Conservation (phyloP, 345 rosid species). For the Aethionema arabicum region DNA sequence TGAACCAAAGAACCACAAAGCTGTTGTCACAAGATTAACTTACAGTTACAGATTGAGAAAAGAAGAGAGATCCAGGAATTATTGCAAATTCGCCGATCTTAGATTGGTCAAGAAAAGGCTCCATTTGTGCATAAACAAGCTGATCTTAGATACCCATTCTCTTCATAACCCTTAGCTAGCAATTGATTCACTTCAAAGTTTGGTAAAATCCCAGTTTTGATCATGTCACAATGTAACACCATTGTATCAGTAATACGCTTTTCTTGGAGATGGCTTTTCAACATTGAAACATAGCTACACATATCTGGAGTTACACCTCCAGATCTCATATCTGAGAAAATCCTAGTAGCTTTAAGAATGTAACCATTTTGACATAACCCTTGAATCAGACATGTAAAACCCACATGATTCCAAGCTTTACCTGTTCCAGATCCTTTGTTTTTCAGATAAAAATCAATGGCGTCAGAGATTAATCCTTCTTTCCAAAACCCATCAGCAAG, state of each 20-base stretch:
- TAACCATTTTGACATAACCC: constrained; percentile 55
- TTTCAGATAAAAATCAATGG: constrained; percentile 45
- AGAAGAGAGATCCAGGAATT: background rate
- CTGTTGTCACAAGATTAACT: background rate
- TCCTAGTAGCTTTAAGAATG: constrained; percentile 51
- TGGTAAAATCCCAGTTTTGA: constrained; percentile 59
- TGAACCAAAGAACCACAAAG: constrained; percentile 10
- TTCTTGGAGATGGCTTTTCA: constrained; percentile 38
- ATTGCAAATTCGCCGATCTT: constrained; percentile 7
- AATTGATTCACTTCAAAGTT: constrained; percentile 38
- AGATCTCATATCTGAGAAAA: constrained; percentile 58
- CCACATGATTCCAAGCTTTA: constrained; percentile 32
- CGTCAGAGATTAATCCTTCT: constrained; percentile 49
- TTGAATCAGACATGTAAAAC: constrained; percentile 46
- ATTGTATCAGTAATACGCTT: constrained; percentile 47
- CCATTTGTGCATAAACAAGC: constrained; percentile 25
- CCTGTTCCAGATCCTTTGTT: constrained; percentile 18
- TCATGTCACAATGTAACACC: constrained; percentile 69
- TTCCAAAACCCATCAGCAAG: constrained; percentile 61
- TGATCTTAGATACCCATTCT: constrained; percentile 44
- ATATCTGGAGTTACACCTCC: constrained; percentile 47
- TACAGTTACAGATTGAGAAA: constrained; percentile 3
- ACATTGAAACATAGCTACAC: constrained; percentile 29
- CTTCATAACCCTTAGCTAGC: constrained; percentile 44
- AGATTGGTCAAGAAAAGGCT: constrained; percentile 14